Conservation (phyloP, 2,329 filamentous ascomycete species). For the Lasiodiplodia gonubiensis region DNA sequence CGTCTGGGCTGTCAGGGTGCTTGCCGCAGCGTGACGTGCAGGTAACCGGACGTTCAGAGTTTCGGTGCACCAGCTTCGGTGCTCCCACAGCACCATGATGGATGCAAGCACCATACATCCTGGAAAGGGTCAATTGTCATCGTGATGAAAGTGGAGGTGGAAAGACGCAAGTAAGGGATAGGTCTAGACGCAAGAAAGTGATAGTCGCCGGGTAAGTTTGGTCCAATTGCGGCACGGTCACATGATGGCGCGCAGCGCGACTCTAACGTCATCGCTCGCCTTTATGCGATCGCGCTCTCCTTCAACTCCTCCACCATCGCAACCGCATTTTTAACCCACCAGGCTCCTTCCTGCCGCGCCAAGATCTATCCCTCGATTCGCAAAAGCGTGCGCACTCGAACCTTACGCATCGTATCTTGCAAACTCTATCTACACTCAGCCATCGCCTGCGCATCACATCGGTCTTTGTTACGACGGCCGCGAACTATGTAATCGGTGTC, state of each 20-base stretch:
- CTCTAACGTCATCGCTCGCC: conserved; percentile 5
- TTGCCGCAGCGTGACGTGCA: conserved; percentile 8
- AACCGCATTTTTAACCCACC: neutral
- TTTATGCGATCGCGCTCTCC: neutral
- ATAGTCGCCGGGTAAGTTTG: conserved; percentile 1
- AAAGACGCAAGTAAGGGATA: neutral
- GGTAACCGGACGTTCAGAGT: neutral
- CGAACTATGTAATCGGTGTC: conserved; percentile 1
- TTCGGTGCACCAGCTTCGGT: neutral
- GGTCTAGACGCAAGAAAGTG: neutral
- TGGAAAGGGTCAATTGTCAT: neutral
- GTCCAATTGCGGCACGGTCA: neutral
- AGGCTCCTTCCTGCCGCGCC: neutral
- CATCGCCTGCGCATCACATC: neutral
- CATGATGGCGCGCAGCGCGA: conserved; percentile 11
- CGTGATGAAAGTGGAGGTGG: neutral
- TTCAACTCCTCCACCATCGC: neutral
- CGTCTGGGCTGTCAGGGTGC: neutral
- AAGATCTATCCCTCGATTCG: neutral
- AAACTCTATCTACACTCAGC: neutral
- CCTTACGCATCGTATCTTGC: neutral
- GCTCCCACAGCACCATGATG: conserved; percentile 1
- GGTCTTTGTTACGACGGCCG: neutral
- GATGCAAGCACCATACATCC: neutral
- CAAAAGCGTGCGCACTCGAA: neutral